Evolutionary conservation across 1,284 basidiomycete genomes (phyloP).

Genomic region (Melampsora americana): DNA sequence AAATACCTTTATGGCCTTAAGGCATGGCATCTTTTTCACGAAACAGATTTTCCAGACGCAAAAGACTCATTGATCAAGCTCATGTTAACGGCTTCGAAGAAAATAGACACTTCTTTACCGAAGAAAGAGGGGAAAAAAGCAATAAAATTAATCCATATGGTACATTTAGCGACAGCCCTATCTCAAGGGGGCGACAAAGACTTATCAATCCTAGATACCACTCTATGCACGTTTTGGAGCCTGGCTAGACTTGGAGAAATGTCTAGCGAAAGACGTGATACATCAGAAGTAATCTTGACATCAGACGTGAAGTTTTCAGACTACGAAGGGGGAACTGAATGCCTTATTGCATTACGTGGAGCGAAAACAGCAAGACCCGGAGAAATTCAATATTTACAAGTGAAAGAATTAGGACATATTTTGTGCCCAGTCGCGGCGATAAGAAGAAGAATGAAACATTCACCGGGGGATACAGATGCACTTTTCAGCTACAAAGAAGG

Average conservation of each 20-base stretch:
- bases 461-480: not conserved
- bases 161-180: not conserved
- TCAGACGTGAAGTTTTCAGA: not conserved
- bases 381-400: not conserved
- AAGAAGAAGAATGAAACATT: not conserved
- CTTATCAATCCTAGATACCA: too few species aligned
- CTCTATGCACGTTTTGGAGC: not conserved
- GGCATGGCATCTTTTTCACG: slow-evolving; percentile 16
- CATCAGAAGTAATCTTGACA: too few species aligned
- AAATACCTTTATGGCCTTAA: slow-evolving; percentile 11
- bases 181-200: not conserved
- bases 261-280: not conserved
- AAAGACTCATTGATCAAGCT: not conserved
- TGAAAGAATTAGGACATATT: not conserved
- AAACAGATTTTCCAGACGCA: not conserved
- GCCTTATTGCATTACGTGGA: not conserved
- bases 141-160: not conserved
- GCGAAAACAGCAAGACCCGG: not conserved
- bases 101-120: not conserved
- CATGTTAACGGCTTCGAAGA: not conserved
- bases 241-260: slow-evolving; percentile 1
- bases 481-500: not conserved
- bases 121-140: not conserved
- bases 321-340: not conserved
- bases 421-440: not conserved